A percentile compares a stretch with the other conserved stretches of the same genome.
phyloP scores from a whole-genome alignment of 768 basidiomycete genomes.

The Naganishia kalamii region DNA sequence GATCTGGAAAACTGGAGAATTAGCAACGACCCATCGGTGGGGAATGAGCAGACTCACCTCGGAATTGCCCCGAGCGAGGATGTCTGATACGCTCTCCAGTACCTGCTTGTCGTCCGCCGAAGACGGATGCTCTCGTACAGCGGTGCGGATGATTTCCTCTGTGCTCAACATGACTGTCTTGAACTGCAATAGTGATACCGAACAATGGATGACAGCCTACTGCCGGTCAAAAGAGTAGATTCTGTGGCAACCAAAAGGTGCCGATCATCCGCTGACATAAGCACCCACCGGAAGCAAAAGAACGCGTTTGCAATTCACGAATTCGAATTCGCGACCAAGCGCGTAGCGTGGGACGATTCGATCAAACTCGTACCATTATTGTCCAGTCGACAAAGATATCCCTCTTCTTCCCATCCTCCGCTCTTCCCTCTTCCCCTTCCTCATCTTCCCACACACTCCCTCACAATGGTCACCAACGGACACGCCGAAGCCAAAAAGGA shows the following conservation, averaged over 20 bases:
- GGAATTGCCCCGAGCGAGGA: not conserved
- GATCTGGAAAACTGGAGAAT: not conserved
- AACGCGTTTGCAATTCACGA: too few species aligned
- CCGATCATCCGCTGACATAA: too few species aligned
- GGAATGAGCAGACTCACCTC: slow-evolving; percentile 1
- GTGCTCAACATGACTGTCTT: slow-evolving; percentile 17
- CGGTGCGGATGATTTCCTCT: slow-evolving; percentile 17
- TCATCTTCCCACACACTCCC: not conserved
- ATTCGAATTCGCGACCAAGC: too few species aligned
- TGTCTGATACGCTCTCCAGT: not conserved
- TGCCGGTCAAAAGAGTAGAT: too few species aligned
- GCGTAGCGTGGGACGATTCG: too few species aligned
- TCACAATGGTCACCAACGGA: slow-evolving; percentile 31
- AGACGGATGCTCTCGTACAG: slow-evolving; percentile 17
- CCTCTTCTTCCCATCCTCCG: not conserved
- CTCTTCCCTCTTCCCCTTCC: not conserved
- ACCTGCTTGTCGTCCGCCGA: not conserved
- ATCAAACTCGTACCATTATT: too few species aligned
- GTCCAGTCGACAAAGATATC: not conserved
- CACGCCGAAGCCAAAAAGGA: slow-evolving; percentile 25
- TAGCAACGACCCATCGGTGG: not conserved
- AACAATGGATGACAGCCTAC: too few species aligned
- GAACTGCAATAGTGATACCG: too few species aligned
- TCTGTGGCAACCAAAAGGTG: too few species aligned
- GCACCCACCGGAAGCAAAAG: too few species aligned